Evolutionary conservation across 1,284 basidiomycete species (phyloP), one percentile per base, ranked within the genome.

Genomic region (Naganishia sp.): DNA sequence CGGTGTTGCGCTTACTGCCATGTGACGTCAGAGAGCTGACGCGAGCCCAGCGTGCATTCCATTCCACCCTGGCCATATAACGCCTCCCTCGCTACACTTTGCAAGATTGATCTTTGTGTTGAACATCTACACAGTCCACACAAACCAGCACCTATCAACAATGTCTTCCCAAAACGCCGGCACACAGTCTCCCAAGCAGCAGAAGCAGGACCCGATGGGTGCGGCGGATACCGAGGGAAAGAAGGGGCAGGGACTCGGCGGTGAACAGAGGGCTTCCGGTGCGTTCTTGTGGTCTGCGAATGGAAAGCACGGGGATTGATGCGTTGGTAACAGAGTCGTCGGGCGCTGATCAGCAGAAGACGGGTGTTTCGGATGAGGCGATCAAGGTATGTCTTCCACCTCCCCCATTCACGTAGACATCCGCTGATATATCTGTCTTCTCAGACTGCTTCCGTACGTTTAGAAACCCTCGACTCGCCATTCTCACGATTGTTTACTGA

Each of bases 121-220:
- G 43, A 50, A 42, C 50, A 42, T 21, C 10, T n/a, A 43, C 49
- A 21, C 56, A 43, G 48, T 15, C 25, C 36, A 39, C 42, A 44
- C 31, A 25, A 45, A 55, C 43, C 28, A 48, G 23, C 23, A 60
- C 53, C 53, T 33, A 44, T 18, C 28, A 28, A 65, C n/a, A 45
- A 66, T 66, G 64, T 59, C 64, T 48, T 59, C 55, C 31, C 48
- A 50, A 13, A 66, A 66, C 64, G 55, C 46, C 55, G 64, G 64
- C 31, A 66, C 64, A 39, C 13, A 66, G 7, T 66, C 64, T 25
- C 64, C 64, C 50, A 66, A 49, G 49, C 21, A 57, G 36, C 33
- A 66, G 56, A 21, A 57, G 49, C 49, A 43, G n/a, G 48, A 63
- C 48, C 59, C 60, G 9, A 49, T 63, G 54, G 66, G 66, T 6